Evolutionary conservation across 148 eudicot genomes (phyloP).

Genomic region (Chenopodium suecicum): DNA sequence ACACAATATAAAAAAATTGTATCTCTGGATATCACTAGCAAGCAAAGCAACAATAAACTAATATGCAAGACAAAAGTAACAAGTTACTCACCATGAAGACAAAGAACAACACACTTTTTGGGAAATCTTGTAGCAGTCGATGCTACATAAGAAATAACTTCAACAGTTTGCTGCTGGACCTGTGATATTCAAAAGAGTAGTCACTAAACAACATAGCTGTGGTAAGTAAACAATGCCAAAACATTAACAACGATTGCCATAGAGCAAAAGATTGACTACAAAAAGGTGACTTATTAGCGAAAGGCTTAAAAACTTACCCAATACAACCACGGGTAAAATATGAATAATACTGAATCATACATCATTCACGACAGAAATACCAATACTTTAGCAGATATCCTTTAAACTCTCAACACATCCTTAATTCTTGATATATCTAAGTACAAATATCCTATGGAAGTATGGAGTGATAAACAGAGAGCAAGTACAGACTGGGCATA

Average conservation of each 20-base stretch:
- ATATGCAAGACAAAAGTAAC: not conserved
- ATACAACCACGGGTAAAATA: too few relatives aligned
- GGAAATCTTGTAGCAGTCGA: conserved; percentile 82
- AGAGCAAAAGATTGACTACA: not conserved
- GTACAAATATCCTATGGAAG: not conserved
- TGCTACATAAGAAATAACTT: conserved; percentile 71
- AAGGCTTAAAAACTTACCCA: too few relatives aligned
- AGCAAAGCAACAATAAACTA: not conserved
- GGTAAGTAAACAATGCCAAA: not conserved
- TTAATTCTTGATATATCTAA: not conserved
- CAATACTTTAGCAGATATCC: not conserved
- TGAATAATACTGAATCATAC: not conserved
- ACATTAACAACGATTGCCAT: not conserved
- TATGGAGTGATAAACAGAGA: too few relatives aligned
- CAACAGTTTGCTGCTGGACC: conserved; percentile 99
- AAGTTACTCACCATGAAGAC: conserved; percentile 67
- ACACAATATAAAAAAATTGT: not conserved
- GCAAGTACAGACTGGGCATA: not conserved
- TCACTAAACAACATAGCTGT: not conserved
- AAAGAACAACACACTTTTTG: conserved; percentile 95
- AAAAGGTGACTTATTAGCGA: not conserved
- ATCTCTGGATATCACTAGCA: not conserved
- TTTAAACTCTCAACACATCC: not conserved
- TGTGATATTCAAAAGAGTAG: conserved; percentile 32
- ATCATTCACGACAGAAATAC: not conserved